These are phyloP conservation scores for Centrapalus pauciflorus DNA, from an alignment of 129 eudicot genomes.

Conservation along the genomic window DNA sequence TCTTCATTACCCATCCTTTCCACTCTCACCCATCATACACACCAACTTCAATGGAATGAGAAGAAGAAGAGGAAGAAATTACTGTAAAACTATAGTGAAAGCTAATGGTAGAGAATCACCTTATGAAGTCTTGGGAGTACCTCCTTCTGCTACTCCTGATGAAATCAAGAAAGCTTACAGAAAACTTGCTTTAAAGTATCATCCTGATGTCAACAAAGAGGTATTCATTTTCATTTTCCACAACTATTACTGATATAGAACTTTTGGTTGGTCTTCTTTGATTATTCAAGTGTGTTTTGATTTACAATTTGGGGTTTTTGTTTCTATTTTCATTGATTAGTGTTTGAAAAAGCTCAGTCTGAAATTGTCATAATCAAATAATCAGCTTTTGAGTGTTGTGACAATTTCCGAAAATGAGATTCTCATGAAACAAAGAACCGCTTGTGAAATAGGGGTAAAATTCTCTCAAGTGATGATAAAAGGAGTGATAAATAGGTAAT, in stretches of 20 bases:
- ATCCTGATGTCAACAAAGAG: constrained; percentile 98
- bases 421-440: no score
- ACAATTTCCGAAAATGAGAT: no score
- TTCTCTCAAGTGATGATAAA: no score
- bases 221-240: constrained; percentile 21
- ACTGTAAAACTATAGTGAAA: constrained; percentile 33
- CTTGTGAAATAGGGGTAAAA: no score
- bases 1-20: background rate
- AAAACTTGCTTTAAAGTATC: constrained; percentile 88
- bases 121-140: constrained; percentile 83
- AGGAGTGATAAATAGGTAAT: no score
- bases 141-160: constrained; percentile 70
- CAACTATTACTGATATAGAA: background rate
- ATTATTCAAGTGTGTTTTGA: background rate
- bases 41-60: constrained; percentile 10
- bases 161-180: constrained; percentile 94
- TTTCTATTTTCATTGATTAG: background rate
- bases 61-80: constrained; percentile 20
- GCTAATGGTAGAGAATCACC: constrained; percentile 71
- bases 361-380: no score
- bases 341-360: no score
- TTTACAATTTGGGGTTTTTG: background rate
- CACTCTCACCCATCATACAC: constrained; percentile 26
- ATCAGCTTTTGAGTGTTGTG: no score
- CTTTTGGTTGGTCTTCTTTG: background rate